Base-by-base conservation (phyloP, 495 filamentous ascomycete species). In the Lophiotrema nucula region DNA sequence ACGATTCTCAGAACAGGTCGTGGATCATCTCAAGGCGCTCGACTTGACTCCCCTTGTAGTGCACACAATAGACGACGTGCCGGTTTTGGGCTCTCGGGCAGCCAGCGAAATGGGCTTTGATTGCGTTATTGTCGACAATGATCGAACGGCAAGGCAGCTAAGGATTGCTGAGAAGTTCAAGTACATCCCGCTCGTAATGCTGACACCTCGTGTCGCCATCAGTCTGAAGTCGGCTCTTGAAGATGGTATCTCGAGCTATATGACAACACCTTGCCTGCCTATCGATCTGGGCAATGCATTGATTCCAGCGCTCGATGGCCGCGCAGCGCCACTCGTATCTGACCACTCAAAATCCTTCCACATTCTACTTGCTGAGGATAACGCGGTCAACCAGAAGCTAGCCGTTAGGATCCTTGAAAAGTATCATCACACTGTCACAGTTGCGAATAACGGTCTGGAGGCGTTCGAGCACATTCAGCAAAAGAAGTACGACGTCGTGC, bases 271-370 rank as follows among this genome's bases (percentile, higher is more conserved):
- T 28, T 99, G 93, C 72, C 80, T 92, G 59, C 83, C 91, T 2
- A 96, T 97, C 47, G 93, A 99, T 72, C 80, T 99, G 51, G 95
- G 92, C 37, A 99, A 99, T 68, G 91, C 92, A 58, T 93, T 99
- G 86, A 87, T 99, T 37, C 93, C 93, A n/a, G 93, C 93, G 4
- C 74, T 99, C 44, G 93, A 99, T 74, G 93, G 93, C 60, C 81
- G 93, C 27, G 93, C 93, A 16, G 92, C 91, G 12, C 92, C 91
- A 1, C 92, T 90, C 12, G 82, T 93, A 27, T 90, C 91, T 0
- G 92, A 97, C 68, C 92, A 96, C 66, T 96, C 91, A 6, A 89
- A 88, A 63, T 96, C 92, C 0, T 97, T 99, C 71, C 89, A 96
- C 65, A 93, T 99, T 60, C 79, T 99, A 16, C 81, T 99, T 45